Base-by-base conservation (phyloP, 257 asterid species). In the Solanum medicagineum region DNA sequence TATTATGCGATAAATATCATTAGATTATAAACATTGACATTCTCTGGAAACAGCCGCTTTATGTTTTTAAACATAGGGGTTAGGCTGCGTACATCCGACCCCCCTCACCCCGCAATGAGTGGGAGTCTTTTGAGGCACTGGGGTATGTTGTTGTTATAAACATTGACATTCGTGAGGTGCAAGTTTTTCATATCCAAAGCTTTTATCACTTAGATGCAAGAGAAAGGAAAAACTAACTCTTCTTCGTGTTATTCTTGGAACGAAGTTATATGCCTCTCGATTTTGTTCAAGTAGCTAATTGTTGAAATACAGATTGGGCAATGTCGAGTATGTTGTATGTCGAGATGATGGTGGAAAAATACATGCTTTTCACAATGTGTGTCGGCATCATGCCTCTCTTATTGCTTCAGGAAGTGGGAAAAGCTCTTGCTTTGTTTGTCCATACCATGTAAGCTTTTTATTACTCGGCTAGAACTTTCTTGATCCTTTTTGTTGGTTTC, bases 351-450 rank as follows among this genome's bases (percentile, higher is more conserved):
- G 83, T 2, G 97, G 98, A 24, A 81, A 85, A 16, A 54, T 95
- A 79, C 89, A 81, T 29, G 97, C 96, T 86, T 95, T 95, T 88
- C 99, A 94, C 90, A 95, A 94, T 51, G 98, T 95, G 81, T 94
- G 98, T 83, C 97, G 98, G 83, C 99, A 95, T 89, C 99, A 94
- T 62, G 99, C 98, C 5, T 92, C 99, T 81, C 84, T 95, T 80
- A 87, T 94, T 85, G 97, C 94, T 51, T 91, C 93, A 2, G 97
- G 97, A 60, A 86, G 91, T 29, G 98, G 99, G 90, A 90, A 88
- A 80, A 91, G 81, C 22, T 86, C 97, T 69, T 93, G 98, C 88
- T 94, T 94, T 87, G 94, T 93, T 83, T 95, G 99, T 86, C 99
- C 99, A 42, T 94, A 95, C 86, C 99, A 95, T 87, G 99, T 93